Percentiles rank a stretch among this genome's conserved stretches.
Conservation (phyloP, 306 rosid genomes). For the Abrus pulchellus region DNA sequence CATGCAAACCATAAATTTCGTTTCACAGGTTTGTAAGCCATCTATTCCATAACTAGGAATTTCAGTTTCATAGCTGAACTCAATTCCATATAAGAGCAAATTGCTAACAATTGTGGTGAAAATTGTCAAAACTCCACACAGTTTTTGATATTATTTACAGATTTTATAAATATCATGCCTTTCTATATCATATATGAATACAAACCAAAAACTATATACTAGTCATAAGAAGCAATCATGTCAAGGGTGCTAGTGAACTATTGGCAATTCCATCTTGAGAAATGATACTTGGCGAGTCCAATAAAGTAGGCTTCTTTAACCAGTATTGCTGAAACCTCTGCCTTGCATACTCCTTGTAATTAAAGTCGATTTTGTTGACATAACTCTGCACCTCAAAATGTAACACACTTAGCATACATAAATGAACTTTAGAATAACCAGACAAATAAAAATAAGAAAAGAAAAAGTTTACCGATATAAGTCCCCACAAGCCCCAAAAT, state of each 20-base stretch:
- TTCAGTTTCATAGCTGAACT: conserved; percentile 6
- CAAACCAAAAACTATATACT: conserved; percentile 4
- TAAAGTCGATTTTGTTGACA: conserved; percentile 86
- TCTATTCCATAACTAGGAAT: not conserved
- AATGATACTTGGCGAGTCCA: conserved; percentile 50
- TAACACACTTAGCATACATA: conserved; percentile 27
- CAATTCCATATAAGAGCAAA: conserved; percentile 27
- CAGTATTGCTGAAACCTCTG: conserved; percentile 88
- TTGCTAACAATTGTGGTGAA: not conserved
- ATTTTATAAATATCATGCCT: conserved; percentile 40
- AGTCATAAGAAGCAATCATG: conserved; percentile 37
- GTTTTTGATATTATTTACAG: conserved; percentile 33
- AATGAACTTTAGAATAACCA: not conserved
- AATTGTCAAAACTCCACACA: conserved; percentile 22
- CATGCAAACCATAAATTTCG: not conserved
- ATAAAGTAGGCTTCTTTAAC: conserved; percentile 60
- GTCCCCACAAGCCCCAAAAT: conserved; percentile 97
- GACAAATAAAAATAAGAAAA: not conserved
- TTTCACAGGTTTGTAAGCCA: not conserved
- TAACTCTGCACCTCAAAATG: conserved; percentile 62
- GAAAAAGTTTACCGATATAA: conserved; percentile 73
- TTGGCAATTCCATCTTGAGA: conserved; percentile 26
- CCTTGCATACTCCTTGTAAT: conserved; percentile 85
- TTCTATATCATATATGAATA: conserved; percentile 20
- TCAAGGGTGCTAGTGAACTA: conserved; percentile 22